These are phyloP conservation scores for Onygena corvina DNA, from an alignment of 2,329 filamentous ascomycete genomes.

Conservation along the genomic window DNA sequence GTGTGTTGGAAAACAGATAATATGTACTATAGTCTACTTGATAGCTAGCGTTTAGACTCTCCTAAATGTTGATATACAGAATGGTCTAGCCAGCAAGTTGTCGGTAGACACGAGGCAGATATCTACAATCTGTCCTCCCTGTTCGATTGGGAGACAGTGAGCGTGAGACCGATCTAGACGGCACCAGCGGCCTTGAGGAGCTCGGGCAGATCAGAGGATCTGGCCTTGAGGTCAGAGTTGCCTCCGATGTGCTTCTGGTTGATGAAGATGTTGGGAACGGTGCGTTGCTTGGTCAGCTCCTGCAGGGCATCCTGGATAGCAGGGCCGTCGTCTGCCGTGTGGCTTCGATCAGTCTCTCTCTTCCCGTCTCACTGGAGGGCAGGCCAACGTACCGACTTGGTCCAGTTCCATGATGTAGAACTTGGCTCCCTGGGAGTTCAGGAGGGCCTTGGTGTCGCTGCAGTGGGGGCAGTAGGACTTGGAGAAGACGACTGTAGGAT, in stretches of 20 bases:
- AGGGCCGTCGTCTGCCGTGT: slow-evolving; percentile 57
- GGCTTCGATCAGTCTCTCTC: neutral
- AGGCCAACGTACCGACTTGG: slow-evolving; percentile 53
- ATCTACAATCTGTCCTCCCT: neutral
- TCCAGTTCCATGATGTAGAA: slow-evolving; percentile 73
- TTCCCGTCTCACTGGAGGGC: neutral
- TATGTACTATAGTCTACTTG: slow-evolving; percentile 6
- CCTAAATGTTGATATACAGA: slow-evolving; percentile 6
- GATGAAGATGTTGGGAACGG: slow-evolving; percentile 95
- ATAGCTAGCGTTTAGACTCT: neutral
- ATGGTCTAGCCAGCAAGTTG: neutral
- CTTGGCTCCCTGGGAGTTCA: slow-evolving; percentile 59
- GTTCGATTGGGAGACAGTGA: neutral
- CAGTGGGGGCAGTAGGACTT: slow-evolving; percentile 97
- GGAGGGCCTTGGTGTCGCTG: slow-evolving; percentile 60
- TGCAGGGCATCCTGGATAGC: slow-evolving; percentile 73
- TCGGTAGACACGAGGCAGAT: neutral
- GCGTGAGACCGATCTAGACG: slow-evolving; percentile 30
- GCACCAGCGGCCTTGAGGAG: slow-evolving; percentile 55
- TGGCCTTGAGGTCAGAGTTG: slow-evolving; percentile 74
- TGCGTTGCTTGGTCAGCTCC: slow-evolving; percentile 69
- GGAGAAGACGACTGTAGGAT: slow-evolving; percentile 69
- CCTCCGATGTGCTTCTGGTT: slow-evolving; percentile 82
- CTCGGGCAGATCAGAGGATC: slow-evolving; percentile 50
- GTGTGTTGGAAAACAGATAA: neutral